Conservation (phyloP, 208 protist genomes). For the Trypanosoma scelopori region DNA sequence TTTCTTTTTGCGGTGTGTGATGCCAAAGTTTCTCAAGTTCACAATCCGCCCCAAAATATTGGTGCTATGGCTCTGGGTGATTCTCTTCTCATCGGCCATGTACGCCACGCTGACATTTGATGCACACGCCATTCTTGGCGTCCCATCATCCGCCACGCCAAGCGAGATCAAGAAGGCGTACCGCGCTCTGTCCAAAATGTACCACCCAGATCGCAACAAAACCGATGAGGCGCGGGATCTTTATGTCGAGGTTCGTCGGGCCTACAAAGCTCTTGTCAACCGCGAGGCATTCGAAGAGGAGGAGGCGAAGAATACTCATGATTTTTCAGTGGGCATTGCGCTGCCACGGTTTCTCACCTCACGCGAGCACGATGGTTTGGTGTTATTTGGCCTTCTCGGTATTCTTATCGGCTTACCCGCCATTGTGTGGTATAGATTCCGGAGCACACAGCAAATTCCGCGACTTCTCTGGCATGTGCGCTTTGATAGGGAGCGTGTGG, state of each 20-base stretch:
- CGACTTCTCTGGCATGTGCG: slow-evolving; percentile 66
- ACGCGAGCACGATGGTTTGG: slow-evolving; percentile 85
- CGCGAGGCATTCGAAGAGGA: slow-evolving; percentile 91
- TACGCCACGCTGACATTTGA: slow-evolving; percentile 89
- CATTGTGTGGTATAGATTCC: slow-evolving; percentile 83
- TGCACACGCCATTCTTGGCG: slow-evolving; percentile 76
- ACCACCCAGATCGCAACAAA: slow-evolving; percentile 92
- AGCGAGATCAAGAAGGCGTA: slow-evolving; percentile 88
- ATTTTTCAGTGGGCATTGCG: slow-evolving; percentile 86
- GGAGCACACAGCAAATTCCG: slow-evolving; percentile 65
- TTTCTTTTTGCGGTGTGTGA: slow-evolving; percentile 80
- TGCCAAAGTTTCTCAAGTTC: slow-evolving; percentile 88
- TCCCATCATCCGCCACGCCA: slow-evolving; percentile 54
- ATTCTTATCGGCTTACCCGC: slow-evolving; percentile 71
- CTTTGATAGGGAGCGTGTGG: slow-evolving; percentile 82
- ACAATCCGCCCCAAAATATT: slow-evolving; percentile 82
- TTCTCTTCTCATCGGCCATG: slow-evolving; percentile 88
- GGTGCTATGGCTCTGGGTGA: slow-evolving; percentile 71
- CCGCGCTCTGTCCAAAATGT: slow-evolving; percentile 73
- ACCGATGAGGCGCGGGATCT: slow-evolving; percentile 84
- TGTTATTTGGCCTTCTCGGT: slow-evolving; percentile 81
- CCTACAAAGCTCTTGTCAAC: slow-evolving; percentile 93
- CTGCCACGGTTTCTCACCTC: slow-evolving; percentile 85
- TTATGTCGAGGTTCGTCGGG: slow-evolving; percentile 86
- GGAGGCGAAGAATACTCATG: slow-evolving; percentile 63